A percentile compares a stretch with the other conserved stretches of the same genome.
Evolutionary conservation across 2,329 filamentous ascomycete species (phyloP).

Genomic region (Plenodomus lindquistii): DNA sequence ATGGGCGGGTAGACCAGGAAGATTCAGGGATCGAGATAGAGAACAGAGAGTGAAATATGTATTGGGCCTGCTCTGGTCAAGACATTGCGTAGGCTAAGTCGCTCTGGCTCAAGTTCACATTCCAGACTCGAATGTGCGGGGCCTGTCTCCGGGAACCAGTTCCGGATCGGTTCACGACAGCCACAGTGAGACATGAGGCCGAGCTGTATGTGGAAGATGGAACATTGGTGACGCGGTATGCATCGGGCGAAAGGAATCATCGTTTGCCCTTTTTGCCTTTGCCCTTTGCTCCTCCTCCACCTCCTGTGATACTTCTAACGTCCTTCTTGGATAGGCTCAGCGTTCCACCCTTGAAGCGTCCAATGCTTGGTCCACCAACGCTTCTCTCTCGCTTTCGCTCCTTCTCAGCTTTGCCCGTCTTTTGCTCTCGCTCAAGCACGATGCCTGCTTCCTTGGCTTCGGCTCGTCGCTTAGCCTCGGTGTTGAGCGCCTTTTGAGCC

Average conservation of each 20-base stretch:
- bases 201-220: background rate
- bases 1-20: too few species aligned
- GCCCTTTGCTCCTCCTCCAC: conserved; percentile 53
- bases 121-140: background rate
- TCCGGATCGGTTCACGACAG: too few species aligned
- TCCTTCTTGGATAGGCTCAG: conserved; percentile 79
- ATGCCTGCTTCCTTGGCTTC: conserved; percentile 91
- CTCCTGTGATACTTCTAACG: conserved; percentile 63
- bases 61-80: too few species aligned
- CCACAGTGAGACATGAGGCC: background rate
- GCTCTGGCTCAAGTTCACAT: background rate
- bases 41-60: too few species aligned
- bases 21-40: too few species aligned
- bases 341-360: conserved; percentile 77
- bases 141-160: too few species aligned
- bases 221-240: background rate
- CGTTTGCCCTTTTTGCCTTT: conserved; percentile 15
- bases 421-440: conserved; percentile 69
- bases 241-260: conserved; percentile 3
- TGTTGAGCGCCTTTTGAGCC: conserved; percentile 62
- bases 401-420: conserved; percentile 52
- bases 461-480: conserved; percentile 71
- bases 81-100: too few species aligned
- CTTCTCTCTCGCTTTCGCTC: conserved; percentile 58
- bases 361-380: conserved; percentile 77